Conservation (phyloP, 805 yeast genomes). For the Jamesozyma hellenica region DNA sequence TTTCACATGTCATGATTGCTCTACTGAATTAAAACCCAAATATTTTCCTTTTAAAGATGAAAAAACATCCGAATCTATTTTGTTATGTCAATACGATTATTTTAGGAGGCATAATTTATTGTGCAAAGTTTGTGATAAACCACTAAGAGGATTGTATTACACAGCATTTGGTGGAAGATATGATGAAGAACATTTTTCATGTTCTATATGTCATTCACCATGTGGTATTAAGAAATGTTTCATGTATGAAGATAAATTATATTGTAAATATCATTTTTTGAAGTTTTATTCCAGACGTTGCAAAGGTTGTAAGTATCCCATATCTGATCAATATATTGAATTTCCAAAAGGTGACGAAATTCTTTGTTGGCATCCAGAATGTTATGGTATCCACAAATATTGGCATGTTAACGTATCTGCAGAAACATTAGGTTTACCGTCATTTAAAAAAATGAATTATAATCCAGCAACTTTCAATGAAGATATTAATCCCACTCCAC, state of each 20-base stretch:
- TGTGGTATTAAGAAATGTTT: slow-evolving; percentile 89
- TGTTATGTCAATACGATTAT: slow-evolving; percentile 87
- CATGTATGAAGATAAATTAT: slow-evolving; percentile 73
- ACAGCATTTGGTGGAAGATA: slow-evolving; percentile 88
- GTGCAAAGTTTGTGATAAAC: slow-evolving; percentile 78
- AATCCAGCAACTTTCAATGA: slow-evolving; percentile 13
- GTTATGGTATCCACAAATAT: slow-evolving; percentile 93
- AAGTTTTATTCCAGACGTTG: slow-evolving; percentile 76
- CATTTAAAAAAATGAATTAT: slow-evolving; percentile 21
- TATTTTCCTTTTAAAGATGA: slow-evolving; percentile 69
- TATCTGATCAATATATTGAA: slow-evolving; percentile 89
- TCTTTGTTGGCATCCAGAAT: slow-evolving; percentile 98
- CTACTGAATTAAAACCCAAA: slow-evolving; percentile 67
- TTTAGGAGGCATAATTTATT: slow-evolving; percentile 75
- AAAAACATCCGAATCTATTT: slow-evolving; percentile 34
- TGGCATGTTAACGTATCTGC: slow-evolving; percentile 82
- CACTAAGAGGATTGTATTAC: slow-evolving; percentile 84
- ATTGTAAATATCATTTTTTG: slow-evolving; percentile 90
- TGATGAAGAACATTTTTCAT: slow-evolving; percentile 91
- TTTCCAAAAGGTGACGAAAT: slow-evolving; percentile 81
- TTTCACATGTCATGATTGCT: slow-evolving; percentile 80
- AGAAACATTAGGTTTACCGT: slow-evolving; percentile 42
- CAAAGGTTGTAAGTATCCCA: slow-evolving; percentile 87
- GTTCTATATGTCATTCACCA: slow-evolving; percentile 73
- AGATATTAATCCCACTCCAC: slow-evolving; percentile 34